These are phyloP conservation scores for Ophiostoma himal-ulmi DNA, from an alignment of 2,329 filamentous ascomycete genomes.

Conservation along the genomic window DNA sequence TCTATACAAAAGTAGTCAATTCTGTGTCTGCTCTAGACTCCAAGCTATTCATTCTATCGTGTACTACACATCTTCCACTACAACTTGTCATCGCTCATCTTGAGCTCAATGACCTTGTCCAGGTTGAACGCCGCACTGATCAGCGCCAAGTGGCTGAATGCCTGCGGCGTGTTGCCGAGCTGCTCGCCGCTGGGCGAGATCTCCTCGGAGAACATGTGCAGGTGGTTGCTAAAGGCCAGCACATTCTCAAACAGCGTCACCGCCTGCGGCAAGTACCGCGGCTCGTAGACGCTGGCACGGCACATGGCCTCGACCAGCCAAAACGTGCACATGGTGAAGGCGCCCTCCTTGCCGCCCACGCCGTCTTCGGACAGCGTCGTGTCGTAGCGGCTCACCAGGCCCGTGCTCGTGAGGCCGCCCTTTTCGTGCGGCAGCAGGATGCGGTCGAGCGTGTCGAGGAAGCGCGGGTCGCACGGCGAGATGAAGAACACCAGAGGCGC, in stretches of 20 bases:
- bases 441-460: conserved; percentile 63
- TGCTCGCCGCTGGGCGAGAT: conserved; percentile 70
- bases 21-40: too few species aligned
- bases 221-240: conserved; percentile 68
- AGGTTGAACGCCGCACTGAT: conserved; percentile 74
- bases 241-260: conserved; percentile 73
- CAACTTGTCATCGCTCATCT: conserved; percentile 27
- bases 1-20: not conserved
- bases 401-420: conserved; percentile 68
- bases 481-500: conserved; percentile 77
- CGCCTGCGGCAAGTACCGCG: conserved; percentile 56
- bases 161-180: conserved; percentile 72
- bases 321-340: conserved; percentile 77
- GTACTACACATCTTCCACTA: conserved; percentile 1
- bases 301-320: conserved; percentile 77
- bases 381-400: conserved; percentile 70
- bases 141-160: conserved; percentile 69
- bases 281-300: conserved; percentile 58
- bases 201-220: conserved; percentile 74
- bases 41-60: not conserved
- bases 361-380: conserved; percentile 64
- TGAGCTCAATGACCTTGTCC: conserved; percentile 44
- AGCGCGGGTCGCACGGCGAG: conserved; percentile 68
- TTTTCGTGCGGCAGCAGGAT: conserved; percentile 69
- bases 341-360: conserved; percentile 67